phyloP scores from a whole-genome alignment of 116 monocot species.

The Papilionanthe hybrid region DNA sequence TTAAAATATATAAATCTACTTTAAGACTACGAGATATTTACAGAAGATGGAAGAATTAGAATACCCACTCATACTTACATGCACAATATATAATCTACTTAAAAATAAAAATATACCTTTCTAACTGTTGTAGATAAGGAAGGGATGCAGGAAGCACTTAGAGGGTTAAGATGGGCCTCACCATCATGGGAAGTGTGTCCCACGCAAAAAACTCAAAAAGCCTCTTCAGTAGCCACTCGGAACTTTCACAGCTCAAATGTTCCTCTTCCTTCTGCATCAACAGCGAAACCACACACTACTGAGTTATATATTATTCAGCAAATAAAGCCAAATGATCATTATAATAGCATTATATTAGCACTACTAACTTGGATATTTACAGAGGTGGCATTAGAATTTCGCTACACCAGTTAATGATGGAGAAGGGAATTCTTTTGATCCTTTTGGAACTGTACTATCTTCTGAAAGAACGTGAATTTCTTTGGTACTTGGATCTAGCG shows the following conservation, averaged over 20 bases:
- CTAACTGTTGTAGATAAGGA: background rate
- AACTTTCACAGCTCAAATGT: too few relatives aligned
- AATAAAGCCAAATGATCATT: background rate
- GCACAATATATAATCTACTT: background rate
- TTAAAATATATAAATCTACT: background rate
- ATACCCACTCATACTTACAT: background rate
- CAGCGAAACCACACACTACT: background rate
- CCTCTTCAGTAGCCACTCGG: background rate
- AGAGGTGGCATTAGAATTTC: background rate
- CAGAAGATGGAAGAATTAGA: background rate
- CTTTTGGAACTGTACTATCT: conserved; percentile 12
- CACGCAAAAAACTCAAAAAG: background rate
- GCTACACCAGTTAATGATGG: background rate
- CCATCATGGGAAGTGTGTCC: background rate
- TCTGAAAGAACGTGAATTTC: conserved; percentile 12
- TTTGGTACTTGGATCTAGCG: conserved; percentile 11
- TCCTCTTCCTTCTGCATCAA: too few relatives aligned
- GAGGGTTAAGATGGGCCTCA: background rate
- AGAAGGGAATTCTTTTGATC: background rate
- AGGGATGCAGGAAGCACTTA: background rate
- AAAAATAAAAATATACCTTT: background rate
- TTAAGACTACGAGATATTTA: background rate
- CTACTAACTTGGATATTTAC: background rate
- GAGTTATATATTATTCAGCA: background rate
- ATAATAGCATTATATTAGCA: too few relatives aligned